Conservation (phyloP, 192 early-diverging fungal genomes). For the Diversispora epigaea region DNA sequence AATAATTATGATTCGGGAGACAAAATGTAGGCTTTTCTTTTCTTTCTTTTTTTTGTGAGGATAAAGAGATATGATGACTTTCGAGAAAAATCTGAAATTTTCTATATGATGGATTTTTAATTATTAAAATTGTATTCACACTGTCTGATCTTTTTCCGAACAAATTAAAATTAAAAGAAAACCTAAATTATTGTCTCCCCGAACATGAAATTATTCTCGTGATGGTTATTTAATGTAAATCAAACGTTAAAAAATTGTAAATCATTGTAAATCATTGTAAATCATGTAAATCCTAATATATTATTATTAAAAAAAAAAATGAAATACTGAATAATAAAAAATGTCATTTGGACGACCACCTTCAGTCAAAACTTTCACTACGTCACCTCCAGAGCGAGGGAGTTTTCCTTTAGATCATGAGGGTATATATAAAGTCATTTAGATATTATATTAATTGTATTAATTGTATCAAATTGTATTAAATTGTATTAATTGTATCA, state of each 20-base stretch:
- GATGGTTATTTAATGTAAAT: no score
- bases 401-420: slow-evolving; percentile 90
- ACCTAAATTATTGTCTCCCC: no score
- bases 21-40: neutral
- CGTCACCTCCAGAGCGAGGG: slow-evolving; percentile 80
- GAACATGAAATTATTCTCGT: no score
- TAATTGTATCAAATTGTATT: no score
- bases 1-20: neutral
- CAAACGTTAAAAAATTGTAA: no score
- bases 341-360: slow-evolving; percentile 79
- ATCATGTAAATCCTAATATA: no score
- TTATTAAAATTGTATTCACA: slow-evolving; percentile 19
- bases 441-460: neutral
- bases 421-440: slow-evolving; percentile 39
- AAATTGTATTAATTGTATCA: no score
- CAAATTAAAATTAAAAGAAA: no score
- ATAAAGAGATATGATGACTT: slow-evolving; percentile 27
- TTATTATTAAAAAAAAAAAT: neutral
- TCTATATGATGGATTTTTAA: neutral
- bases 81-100: neutral
- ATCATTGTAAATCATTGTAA: no score
- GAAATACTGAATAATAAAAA: slow-evolving; percentile 13
- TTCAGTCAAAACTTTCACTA: slow-evolving; percentile 59
- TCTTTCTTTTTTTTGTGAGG: neutral
- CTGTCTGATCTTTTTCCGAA: slow-evolving; percentile 26